Evolutionary conservation across 257 asterid species (phyloP).

Genomic region (Phtheirospermum japonicum): DNA sequence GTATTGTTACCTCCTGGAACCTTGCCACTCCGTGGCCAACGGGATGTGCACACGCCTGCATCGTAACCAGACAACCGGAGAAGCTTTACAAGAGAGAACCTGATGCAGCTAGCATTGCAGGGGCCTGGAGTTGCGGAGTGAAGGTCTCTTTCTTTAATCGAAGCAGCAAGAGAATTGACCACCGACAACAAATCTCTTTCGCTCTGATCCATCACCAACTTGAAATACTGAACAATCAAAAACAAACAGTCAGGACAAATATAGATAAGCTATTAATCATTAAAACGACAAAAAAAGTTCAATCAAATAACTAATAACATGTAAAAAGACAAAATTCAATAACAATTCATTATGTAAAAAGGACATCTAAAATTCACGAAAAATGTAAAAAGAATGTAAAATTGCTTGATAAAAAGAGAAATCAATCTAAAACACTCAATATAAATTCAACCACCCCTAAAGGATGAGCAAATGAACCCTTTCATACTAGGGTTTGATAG

Average conservation of each 20-base stretch:
- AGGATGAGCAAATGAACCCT: too few relatives aligned
- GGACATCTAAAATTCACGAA: too few relatives aligned
- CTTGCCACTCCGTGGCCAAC: conserved; percentile 62
- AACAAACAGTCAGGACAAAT: conserved; percentile 12
- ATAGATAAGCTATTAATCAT: conserved; percentile 3
- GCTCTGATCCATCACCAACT: conserved; percentile 47
- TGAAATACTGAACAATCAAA: conserved; percentile 46
- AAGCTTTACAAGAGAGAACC: conserved; percentile 57
- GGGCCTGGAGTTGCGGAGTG: conserved; percentile 41
- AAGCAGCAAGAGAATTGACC: conserved; percentile 55
- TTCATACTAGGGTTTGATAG: too few relatives aligned
- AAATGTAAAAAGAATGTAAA: too few relatives aligned
- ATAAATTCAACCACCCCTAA: too few relatives aligned
- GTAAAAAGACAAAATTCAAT: too few relatives aligned
- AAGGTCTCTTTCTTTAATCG: conserved; percentile 50
- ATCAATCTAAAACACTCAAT: too few relatives aligned
- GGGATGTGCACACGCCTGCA: conserved; percentile 70
- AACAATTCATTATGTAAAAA: too few relatives aligned
- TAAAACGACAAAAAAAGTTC: neutral
- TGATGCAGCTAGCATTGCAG: conserved; percentile 77
- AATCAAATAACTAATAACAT: neutral
- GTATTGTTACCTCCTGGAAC: conserved; percentile 65
- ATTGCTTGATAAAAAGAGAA: too few relatives aligned
- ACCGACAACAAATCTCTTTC: conserved; percentile 50
- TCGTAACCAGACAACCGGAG: conserved; percentile 66